These are phyloP conservation scores for Cyanidiococcus yangmingshanensis DNA, from an alignment of 23 red algal species.

Conservation along the genomic window DNA sequence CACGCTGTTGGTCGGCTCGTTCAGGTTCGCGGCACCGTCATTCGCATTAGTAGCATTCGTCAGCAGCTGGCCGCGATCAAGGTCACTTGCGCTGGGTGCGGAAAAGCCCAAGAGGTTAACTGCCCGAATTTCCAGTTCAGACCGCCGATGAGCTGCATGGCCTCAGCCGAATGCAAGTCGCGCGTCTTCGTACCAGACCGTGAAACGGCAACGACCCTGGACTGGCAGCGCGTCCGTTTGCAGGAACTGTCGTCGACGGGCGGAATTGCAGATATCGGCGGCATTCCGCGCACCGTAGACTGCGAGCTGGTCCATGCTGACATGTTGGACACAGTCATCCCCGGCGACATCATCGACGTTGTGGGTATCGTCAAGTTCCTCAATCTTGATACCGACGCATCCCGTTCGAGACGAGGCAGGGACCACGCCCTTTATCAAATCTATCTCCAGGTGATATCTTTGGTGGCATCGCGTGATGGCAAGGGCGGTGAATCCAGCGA, in stretches of 20 bases:
- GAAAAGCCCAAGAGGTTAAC: constrained; percentile 26
- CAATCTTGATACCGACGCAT: constrained; percentile 35
- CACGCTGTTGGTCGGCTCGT: constrained; percentile 60
- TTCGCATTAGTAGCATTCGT: constrained; percentile 58
- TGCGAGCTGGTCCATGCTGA: constrained; percentile 64
- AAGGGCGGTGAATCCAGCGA: not conserved
- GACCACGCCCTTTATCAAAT: constrained; percentile 73
- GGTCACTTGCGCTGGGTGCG: constrained; percentile 68
- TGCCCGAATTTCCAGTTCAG: constrained; percentile 70
- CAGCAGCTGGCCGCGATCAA: constrained; percentile 70
- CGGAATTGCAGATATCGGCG: constrained; percentile 35
- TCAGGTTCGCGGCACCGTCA: constrained; percentile 60
- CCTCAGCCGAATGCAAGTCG: constrained; percentile 42
- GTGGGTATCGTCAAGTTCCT: constrained; percentile 60
- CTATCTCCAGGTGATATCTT: constrained; percentile 89
- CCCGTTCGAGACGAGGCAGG: constrained; percentile 1
- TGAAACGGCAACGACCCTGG: constrained; percentile 53
- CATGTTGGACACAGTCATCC: constrained; percentile 70
- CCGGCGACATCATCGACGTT: constrained; percentile 76
- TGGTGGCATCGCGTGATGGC: constrained; percentile 19
- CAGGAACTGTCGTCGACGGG: constrained; percentile 58
- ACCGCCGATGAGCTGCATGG: constrained; percentile 37
- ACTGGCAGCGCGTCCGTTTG: constrained; percentile 88
- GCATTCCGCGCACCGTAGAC: constrained; percentile 87
- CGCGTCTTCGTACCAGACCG: constrained; percentile 47